Conservation (phyloP, 2,329 filamentous ascomycete species). For the Teratosphaeria zuluensis region DNA sequence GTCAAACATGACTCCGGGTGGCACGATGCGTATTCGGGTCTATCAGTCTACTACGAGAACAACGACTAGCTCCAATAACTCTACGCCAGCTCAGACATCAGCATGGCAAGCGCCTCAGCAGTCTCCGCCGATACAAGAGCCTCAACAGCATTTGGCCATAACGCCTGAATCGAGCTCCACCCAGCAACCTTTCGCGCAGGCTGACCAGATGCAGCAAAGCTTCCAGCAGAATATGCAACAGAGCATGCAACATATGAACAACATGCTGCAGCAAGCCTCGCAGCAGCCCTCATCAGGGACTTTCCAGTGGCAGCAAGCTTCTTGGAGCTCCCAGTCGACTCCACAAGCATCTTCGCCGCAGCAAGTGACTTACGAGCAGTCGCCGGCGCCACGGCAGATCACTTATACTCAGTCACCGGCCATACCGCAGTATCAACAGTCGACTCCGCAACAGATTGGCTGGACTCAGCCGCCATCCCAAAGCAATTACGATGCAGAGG, state of each 20-base stretch:
- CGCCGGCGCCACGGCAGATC: no score
- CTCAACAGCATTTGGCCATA: not conserved
- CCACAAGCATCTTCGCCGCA: not conserved
- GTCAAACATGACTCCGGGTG: not conserved
- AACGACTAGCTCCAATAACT: not conserved
- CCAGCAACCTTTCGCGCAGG: not conserved
- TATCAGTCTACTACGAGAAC: not conserved
- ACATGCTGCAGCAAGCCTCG: not conserved
- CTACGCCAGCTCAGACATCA: not conserved
- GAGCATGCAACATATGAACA: not conserved
- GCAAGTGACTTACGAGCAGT: no score
- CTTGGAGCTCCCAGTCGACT: not conserved
- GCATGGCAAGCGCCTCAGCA: not conserved
- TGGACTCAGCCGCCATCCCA: not conserved
- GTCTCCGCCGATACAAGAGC: not conserved
- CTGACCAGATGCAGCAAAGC: not conserved
- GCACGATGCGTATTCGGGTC: not conserved
- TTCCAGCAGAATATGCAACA: not conserved
- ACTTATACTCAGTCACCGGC: not conserved
- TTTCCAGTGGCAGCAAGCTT: not conserved
- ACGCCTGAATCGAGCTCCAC: not conserved
- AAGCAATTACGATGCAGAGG: not conserved
- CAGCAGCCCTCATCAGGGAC: not conserved
- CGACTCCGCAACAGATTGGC: not conserved
- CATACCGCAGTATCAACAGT: not conserved